Conservation (phyloP, 805 yeast genomes). For the Metschnikowia santaceciliae region DNA sequence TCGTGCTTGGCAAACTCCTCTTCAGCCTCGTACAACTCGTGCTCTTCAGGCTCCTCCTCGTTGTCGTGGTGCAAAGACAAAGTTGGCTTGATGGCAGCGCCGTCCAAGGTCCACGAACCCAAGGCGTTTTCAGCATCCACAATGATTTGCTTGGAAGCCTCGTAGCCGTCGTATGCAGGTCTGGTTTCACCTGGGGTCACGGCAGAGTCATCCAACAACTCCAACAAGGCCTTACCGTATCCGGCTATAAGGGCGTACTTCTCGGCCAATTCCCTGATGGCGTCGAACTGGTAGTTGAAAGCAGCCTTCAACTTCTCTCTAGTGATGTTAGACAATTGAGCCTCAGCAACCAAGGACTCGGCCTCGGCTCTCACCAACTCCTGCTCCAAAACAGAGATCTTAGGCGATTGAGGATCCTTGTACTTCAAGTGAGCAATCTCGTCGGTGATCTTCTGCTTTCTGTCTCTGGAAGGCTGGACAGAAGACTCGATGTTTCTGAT, state of each 20-base stretch:
- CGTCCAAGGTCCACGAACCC: conserved; percentile 94
- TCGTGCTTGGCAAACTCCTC: conserved; percentile 43
- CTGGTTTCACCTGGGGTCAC: conserved; percentile 99
- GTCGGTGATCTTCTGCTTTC: conserved; percentile 96
- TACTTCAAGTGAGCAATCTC: conserved; percentile 96
- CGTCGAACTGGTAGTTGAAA: conserved; percentile 93
- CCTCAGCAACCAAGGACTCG: conserved; percentile 97
- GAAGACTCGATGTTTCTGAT: conserved; percentile 96
- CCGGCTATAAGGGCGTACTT: conserved; percentile 97
- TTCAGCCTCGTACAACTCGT: conserved; percentile 51
- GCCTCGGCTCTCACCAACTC: conserved; percentile 99
- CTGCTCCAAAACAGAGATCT: conserved; percentile 92
- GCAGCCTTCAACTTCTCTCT: conserved; percentile 98
- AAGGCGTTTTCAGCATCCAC: conserved; percentile 95
- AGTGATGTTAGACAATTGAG: conserved; percentile 96
- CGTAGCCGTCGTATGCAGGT: conserved; percentile 97
- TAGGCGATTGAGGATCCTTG: conserved; percentile 97
- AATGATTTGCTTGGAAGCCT: conserved; percentile 95
- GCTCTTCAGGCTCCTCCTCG: conserved; percentile 35
- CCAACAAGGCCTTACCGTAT: conserved; percentile 95
- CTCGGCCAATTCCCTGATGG: conserved; percentile 91
- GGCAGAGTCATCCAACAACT: conserved; percentile 92
- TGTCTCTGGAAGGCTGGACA: conserved; percentile 97
- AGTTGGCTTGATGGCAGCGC: conserved; percentile 92
- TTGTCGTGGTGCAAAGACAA: conserved; percentile 75